Conservation (phyloP, 257 asterid genomes). For the Agastache rugosa region DNA sequence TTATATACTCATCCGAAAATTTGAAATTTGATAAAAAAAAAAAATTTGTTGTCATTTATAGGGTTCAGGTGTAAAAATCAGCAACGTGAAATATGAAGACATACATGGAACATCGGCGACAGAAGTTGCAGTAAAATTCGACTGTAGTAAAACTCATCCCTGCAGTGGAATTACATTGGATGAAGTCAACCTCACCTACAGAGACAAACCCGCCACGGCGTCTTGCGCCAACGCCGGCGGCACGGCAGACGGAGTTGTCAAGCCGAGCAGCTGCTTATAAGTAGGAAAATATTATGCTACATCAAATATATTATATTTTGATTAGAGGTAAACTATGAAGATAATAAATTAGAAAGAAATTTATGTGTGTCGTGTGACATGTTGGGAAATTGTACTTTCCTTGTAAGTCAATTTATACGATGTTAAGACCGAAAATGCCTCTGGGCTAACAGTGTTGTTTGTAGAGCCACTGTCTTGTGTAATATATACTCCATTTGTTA, state of each 20-base stretch:
- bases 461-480: no score
- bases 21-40: neutral
- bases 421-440: no score
- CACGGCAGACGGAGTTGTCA: constrained; percentile 32
- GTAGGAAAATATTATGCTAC: neutral
- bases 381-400: no score
- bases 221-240: constrained; percentile 45
- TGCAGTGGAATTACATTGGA: constrained; percentile 48
- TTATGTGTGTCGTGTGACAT: no score
- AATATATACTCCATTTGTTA: no score
- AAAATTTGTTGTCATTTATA: neutral
- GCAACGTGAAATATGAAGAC: constrained; percentile 48
- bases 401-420: no score
- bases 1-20: neutral
- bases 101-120: constrained; percentile 58
- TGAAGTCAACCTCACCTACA: constrained; percentile 41
- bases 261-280: constrained; percentile 42
- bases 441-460: no score
- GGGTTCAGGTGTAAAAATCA: constrained; percentile 50
- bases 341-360: no score
- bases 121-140: constrained; percentile 44
- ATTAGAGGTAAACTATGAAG: no score
- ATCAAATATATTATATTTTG: no score
- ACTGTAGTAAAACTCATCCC: constrained; percentile 42
- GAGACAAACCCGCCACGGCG: constrained; percentile 38